phyloP scores from a whole-genome alignment of 225 moss, liverwort and hornwort genomes.

The Pseudoscleropodium purum region DNA sequence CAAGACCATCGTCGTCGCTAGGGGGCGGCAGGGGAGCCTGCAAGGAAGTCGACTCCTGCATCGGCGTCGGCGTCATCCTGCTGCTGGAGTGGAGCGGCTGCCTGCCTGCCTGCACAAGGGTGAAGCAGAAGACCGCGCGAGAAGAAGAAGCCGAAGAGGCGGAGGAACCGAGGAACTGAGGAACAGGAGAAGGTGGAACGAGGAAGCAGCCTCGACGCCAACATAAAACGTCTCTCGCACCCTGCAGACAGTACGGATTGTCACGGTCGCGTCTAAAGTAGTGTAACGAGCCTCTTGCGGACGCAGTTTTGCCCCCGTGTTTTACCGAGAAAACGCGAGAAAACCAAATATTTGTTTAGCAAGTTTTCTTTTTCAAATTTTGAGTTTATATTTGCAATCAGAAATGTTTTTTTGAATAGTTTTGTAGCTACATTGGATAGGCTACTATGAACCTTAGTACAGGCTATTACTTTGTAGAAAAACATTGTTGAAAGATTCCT shows the following conservation, averaged over 20 bases:
- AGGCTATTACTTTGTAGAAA: too few relatives aligned
- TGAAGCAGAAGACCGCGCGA: not conserved
- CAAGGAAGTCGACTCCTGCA: not conserved
- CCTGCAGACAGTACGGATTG: not conserved
- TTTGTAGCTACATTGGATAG: too few relatives aligned
- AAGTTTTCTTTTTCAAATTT: too few relatives aligned
- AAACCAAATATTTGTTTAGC: too few relatives aligned
- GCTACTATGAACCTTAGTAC: too few relatives aligned
- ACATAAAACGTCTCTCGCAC: not conserved
- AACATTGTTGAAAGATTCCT: too few relatives aligned
- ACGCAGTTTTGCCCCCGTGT: too few relatives aligned
- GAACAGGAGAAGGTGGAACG: not conserved
- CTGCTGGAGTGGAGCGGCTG: not conserved
- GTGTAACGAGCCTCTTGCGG: too few relatives aligned
- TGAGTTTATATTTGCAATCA: too few relatives aligned
- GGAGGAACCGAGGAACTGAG: not conserved
- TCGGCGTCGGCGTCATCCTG: not conserved
- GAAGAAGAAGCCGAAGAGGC: not conserved
- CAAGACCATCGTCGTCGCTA: constrained; percentile 23
- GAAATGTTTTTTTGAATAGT: too few relatives aligned
- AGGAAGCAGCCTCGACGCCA: not conserved
- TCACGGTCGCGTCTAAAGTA: too few relatives aligned
- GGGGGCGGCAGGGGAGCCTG: not conserved
- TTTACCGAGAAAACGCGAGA: too few relatives aligned
- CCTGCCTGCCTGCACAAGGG: not conserved